Evolutionary conservation across 78 protist species (phyloP).

Genomic region (Chrysochromulina parva): DNA sequence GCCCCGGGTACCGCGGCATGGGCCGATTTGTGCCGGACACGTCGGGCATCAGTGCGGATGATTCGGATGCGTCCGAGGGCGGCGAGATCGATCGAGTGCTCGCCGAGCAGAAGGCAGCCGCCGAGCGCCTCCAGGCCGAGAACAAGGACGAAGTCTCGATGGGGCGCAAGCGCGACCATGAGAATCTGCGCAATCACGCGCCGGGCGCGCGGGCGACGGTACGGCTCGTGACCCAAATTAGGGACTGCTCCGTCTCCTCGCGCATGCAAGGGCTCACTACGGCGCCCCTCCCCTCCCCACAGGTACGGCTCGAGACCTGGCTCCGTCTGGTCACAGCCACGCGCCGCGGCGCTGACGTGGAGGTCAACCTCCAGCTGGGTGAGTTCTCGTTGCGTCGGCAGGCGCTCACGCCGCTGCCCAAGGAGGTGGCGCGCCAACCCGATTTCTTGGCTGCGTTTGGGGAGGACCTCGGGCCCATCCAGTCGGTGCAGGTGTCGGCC

Average conservation of each 20-base stretch:
- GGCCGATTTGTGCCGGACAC: conserved; percentile 30
- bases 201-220: too few species aligned
- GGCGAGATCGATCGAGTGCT: too few species aligned
- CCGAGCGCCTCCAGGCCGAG: too few species aligned
- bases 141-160: too few species aligned
- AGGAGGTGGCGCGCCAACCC: not conserved
- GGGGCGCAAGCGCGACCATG: too few species aligned
- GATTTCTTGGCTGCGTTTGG: conserved; percentile 19
- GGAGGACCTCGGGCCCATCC: not conserved
- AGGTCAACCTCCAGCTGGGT: conserved; percentile 8
- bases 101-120: too few species aligned
- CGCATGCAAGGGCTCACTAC: too few species aligned
- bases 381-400: not conserved
- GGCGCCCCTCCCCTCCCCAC: too few species aligned
- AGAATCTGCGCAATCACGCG: too few species aligned
- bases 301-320: not conserved
- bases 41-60: not conserved
- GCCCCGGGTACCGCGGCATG: not conserved
- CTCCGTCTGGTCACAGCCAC: not conserved
- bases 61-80: too few species aligned
- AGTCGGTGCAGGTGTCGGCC: not conserved
- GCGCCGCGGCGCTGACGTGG: not conserved
- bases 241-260: too few species aligned
- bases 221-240: too few species aligned
- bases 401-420: not conserved